These are phyloP conservation scores for Blastomyces silverae DNA, from an alignment of 2,329 filamentous ascomycete species.

Conservation along the genomic window DNA sequence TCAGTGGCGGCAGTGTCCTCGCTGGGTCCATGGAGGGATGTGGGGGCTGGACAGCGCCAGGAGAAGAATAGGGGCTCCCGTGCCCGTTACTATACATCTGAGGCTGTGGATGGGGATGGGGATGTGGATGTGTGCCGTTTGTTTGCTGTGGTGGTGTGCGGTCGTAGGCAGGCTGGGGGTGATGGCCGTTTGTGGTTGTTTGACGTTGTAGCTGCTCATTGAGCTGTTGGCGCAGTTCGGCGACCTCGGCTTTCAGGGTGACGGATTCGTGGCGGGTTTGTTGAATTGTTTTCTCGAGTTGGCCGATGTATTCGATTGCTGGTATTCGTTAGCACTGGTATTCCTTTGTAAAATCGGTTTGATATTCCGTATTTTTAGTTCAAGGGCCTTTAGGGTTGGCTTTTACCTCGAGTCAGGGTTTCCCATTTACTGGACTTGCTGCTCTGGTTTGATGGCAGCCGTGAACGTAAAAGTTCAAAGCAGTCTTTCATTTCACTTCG, in stretches of 20 bases:
- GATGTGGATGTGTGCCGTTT: constrained; percentile 25
- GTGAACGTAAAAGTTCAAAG: constrained; percentile 42
- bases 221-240: constrained; percentile 20
- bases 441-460: constrained; percentile 42
- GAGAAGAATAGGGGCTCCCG: constrained; percentile 21
- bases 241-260: constrained; percentile 31
- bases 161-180: constrained; percentile 24
- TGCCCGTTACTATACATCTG: constrained; percentile 23
- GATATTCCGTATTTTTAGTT: neutral
- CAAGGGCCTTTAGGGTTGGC: neutral
- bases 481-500: constrained; percentile 50
- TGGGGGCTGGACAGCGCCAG: constrained; percentile 26
- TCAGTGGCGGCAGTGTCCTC: constrained; percentile 43
- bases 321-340: constrained; percentile 31
- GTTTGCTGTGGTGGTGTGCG: constrained; percentile 34
- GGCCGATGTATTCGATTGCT: constrained; percentile 46
- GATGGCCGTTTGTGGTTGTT: constrained; percentile 29
- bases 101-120: constrained; percentile 25
- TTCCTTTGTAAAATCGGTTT: constrained; percentile 19
- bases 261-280: constrained; percentile 37
- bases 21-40: constrained; percentile 38
- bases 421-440: constrained; percentile 51
- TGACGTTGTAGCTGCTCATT: constrained; percentile 28
- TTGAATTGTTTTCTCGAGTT: constrained; percentile 38
- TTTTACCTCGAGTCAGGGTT: constrained; percentile 42